These are phyloP conservation scores for Lyophyllum shimeji DNA, from an alignment of 768 basidiomycete genomes.

Conservation along the genomic window DNA sequence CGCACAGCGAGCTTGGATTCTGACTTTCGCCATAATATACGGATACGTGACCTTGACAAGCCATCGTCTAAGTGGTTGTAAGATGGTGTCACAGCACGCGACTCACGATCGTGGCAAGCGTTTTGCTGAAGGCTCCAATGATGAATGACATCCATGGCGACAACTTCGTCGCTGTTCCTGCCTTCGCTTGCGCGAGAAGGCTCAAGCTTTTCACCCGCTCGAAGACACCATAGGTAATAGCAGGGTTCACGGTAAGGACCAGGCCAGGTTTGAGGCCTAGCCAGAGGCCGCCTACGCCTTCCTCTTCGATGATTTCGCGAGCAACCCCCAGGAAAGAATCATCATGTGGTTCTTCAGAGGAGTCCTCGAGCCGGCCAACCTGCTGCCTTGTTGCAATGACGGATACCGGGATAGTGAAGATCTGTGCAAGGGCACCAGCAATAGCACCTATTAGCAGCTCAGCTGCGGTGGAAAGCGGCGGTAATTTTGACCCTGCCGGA, in stretches of 20 bases:
- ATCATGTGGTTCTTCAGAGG: conserved; percentile 35
- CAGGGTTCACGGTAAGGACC: conserved; percentile 96
- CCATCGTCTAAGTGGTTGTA: not conserved
- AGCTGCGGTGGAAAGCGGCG: conserved; percentile 66
- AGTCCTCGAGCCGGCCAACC: conserved; percentile 51
- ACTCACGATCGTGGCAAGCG: conserved; percentile 90
- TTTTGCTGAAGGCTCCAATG: conserved; percentile 93
- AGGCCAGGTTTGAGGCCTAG: conserved; percentile 88
- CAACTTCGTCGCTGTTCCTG: conserved; percentile 55
- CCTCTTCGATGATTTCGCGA: conserved; percentile 84
- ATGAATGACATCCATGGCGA: conserved; percentile 77
- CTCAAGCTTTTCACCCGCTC: conserved; percentile 85
- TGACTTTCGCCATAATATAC: conserved; percentile 95
- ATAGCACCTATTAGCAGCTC: conserved; percentile 89
- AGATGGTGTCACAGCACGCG: not conserved
- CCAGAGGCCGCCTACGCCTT: conserved; percentile 89
- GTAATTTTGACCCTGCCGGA: conserved; percentile 59
- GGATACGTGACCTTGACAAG: conserved; percentile 81
- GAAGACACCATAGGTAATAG: conserved; percentile 95
- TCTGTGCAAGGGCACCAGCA: conserved; percentile 92
- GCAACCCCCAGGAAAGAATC: conserved; percentile 82
- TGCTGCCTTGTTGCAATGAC: conserved; percentile 99
- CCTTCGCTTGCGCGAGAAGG: conserved; percentile 51
- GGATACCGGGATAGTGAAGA: conserved; percentile 97
- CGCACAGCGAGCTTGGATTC: conserved; percentile 83